A percentile compares a stretch with the other conserved stretches of the same genome.
Conservation (phyloP, 305 asterid genomes). For the Stenogyne calaminthoides region DNA sequence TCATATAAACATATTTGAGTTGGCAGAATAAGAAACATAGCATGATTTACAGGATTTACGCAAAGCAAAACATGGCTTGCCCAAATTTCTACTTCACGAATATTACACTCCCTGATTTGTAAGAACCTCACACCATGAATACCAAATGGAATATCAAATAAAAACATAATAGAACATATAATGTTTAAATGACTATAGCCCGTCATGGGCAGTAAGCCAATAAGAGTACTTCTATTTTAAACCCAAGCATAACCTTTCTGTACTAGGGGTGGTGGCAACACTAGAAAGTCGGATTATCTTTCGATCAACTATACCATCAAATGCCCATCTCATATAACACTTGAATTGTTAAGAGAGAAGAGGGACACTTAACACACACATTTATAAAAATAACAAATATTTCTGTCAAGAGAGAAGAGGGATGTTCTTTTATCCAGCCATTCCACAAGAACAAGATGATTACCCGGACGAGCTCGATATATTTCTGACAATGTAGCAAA, state of each 20-base stretch:
- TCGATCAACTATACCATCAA: neutral
- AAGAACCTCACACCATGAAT: neutral
- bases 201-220: neutral
- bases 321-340: neutral
- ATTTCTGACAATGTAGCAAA: slow-evolving; percentile 81
- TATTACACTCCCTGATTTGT: neutral
- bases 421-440: neutral
- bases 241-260: neutral
- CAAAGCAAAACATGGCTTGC: neutral
- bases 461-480: slow-evolving; percentile 90
- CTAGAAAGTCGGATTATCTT: neutral
- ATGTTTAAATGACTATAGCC: neutral
- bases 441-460: slow-evolving; percentile 27
- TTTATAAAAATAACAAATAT: too few species aligned
- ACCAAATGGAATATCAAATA: neutral
- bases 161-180: neutral
- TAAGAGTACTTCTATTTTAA: neutral
- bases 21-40: slow-evolving; percentile 3
- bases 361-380: neutral
- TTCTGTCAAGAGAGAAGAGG: neutral
- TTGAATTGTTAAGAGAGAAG: neutral
- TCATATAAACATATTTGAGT: neutral
- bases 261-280: neutral
- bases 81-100: neutral
- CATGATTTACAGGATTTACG: neutral